phyloP scores from a whole-genome alignment of 805 yeast genomes.

The Kregervanrija pseudodelftensis region DNA sequence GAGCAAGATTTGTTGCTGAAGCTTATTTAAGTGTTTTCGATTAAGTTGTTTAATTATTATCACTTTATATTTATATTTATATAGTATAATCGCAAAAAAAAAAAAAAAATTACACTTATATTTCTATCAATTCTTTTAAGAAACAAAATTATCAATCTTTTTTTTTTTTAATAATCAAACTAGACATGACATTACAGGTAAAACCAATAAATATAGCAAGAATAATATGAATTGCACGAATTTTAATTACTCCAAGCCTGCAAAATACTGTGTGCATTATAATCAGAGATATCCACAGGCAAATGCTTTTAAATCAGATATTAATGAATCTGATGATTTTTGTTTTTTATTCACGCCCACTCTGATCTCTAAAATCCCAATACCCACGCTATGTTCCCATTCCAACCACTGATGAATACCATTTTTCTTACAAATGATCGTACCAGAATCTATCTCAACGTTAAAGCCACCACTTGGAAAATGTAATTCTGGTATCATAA shows the following conservation, averaged over 20 bases:
- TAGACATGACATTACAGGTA: too few species aligned
- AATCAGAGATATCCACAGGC: slow-evolving; percentile 28
- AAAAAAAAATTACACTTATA: not conserved
- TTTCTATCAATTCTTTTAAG: not conserved
- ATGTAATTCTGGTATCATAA: slow-evolving; percentile 70
- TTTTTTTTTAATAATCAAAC: too few species aligned
- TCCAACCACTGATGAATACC: slow-evolving; percentile 47
- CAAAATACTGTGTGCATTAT: slow-evolving; percentile 15
- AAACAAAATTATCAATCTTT: not conserved
- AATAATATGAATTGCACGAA: slow-evolving; percentile 11
- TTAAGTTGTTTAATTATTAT: slow-evolving; percentile 22
- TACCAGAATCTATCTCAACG: slow-evolving; percentile 50
- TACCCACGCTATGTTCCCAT: slow-evolving; percentile 54
- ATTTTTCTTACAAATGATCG: slow-evolving; percentile 39
- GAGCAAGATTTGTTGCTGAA: slow-evolving; percentile 97
- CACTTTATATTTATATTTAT: not conserved
- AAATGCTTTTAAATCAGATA: slow-evolving; percentile 24
- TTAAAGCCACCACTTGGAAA: slow-evolving; percentile 45
- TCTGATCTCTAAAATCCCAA: slow-evolving; percentile 19
- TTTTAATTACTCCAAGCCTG: slow-evolving; percentile 23
- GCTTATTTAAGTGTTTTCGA: slow-evolving; percentile 89
- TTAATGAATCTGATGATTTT: slow-evolving; percentile 3
- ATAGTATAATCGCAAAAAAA: not conserved
- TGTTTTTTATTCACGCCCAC: slow-evolving; percentile 10
- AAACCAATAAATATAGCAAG: slow-evolving; percentile 5